These are phyloP conservation scores for Abrus precatorius DNA, from an alignment of 306 rosid species.

Conservation along the genomic window DNA sequence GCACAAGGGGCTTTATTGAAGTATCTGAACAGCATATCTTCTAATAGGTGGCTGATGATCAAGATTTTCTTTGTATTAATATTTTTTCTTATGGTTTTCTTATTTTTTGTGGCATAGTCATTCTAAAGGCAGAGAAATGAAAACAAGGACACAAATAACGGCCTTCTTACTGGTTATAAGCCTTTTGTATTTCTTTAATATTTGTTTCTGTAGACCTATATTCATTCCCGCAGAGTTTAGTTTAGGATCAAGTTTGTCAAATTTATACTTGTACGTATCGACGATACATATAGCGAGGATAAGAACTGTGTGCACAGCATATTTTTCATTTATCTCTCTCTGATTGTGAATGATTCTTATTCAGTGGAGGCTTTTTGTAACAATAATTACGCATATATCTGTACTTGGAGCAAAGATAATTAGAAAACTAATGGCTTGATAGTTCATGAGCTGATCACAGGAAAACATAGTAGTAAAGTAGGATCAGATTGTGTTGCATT, in stretches of 20 bases:
- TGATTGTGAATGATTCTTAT: conserved; percentile 29
- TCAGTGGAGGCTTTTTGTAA: neutral
- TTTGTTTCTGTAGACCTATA: conserved; percentile 41
- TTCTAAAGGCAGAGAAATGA: conserved; percentile 48
- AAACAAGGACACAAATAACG: conserved; percentile 49
- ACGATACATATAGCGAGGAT: conserved; percentile 50
- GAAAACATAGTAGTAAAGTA: neutral
- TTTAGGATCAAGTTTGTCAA: conserved; percentile 51
- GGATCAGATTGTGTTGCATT: neutral
- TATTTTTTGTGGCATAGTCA: conserved; percentile 95
- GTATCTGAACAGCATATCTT: conserved; percentile 95
- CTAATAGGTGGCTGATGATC: conserved; percentile 99
- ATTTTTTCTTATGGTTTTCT: conserved; percentile 95
- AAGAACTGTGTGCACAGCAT: conserved; percentile 41
- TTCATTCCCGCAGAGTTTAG: conserved; percentile 46
- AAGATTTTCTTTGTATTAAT: conserved; percentile 97
- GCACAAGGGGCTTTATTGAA: conserved; percentile 92
- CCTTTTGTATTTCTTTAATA: conserved; percentile 45
- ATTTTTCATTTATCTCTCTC: conserved; percentile 12
- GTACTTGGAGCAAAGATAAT: neutral
- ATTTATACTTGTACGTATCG: conserved; percentile 58
- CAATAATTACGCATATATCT: neutral
- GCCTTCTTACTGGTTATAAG: conserved; percentile 50
- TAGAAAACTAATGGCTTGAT: neutral
- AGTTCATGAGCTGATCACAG: neutral